These are phyloP conservation scores for Dactylellina cionopaga DNA, from an alignment of 2,329 filamentous ascomycete genomes.

Conservation along the genomic window DNA sequence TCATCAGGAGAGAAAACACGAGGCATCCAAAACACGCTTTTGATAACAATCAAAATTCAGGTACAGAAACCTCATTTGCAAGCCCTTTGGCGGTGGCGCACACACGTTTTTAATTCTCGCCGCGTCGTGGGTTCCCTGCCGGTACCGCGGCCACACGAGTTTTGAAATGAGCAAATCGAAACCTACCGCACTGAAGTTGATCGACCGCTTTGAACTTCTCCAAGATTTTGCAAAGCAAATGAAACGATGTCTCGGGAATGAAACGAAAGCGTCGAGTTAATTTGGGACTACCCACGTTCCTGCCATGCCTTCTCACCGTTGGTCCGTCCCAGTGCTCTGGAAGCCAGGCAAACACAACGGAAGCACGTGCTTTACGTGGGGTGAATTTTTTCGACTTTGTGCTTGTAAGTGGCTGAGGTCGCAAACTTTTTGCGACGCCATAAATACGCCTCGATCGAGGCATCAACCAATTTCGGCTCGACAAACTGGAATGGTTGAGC, in stretches of 20 bases:
- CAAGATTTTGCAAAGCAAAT: slow-evolving; percentile 35
- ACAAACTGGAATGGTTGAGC: not conserved
- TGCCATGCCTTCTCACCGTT: slow-evolving; percentile 17
- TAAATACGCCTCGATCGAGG: slow-evolving; percentile 16
- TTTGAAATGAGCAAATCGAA: not conserved
- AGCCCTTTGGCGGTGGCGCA: slow-evolving; percentile 43
- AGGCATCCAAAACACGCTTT: slow-evolving; percentile 22
- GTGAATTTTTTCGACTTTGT: no score
- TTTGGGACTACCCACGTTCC: slow-evolving; percentile 29
- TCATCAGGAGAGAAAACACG: slow-evolving; percentile 17
- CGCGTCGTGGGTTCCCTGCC: slow-evolving; percentile 1
- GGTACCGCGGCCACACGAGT: not conserved
- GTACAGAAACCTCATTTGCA: slow-evolving; percentile 13
- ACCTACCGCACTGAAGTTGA: no score
- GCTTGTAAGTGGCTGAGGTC: no score
- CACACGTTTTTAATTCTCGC: slow-evolving; percentile 15
- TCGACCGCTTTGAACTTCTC: no score
- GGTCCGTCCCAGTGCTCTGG: slow-evolving; percentile 35
- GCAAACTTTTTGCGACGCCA: not conserved
- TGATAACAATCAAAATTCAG: slow-evolving; percentile 13
- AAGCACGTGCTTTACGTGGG: slow-evolving; percentile 17
- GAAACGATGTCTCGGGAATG: slow-evolving; percentile 11
- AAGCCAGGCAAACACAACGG: slow-evolving; percentile 14
- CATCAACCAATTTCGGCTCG: slow-evolving; percentile 22
- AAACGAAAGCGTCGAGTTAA: not conserved